phyloP scores from a whole-genome alignment of 179 eudicot genomes.

The Carnegiea gigantea region DNA sequence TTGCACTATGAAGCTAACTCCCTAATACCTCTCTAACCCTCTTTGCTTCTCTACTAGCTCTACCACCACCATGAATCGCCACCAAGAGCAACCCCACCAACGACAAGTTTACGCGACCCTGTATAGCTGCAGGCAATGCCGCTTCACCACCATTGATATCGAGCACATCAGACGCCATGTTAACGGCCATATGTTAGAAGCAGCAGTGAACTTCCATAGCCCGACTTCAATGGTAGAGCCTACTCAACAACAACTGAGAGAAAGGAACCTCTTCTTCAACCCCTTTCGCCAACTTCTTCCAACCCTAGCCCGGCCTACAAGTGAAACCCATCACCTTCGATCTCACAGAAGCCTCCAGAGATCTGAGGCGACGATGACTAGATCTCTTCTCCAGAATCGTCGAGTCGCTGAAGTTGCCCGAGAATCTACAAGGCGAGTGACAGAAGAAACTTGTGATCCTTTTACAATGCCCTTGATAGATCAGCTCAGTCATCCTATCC shows the following conservation, averaged over 20 bases:
- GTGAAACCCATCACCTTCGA: not conserved
- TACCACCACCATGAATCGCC: not conserved
- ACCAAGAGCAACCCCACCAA: not conserved
- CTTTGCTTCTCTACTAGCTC: not conserved
- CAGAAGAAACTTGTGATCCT: not conserved
- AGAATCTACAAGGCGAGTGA: not conserved
- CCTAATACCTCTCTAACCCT: not conserved
- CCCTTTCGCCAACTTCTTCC: not conserved
- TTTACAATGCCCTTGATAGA: not conserved
- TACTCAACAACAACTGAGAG: not conserved
- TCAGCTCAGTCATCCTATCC: conserved; percentile 1
- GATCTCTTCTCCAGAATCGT: not conserved
- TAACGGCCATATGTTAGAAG: not conserved
- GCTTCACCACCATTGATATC: not conserved
- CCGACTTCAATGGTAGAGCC: not conserved
- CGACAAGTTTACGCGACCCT: not conserved
- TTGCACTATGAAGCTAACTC: not conserved
- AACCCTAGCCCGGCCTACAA: not conserved
- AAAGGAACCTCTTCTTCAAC: conserved; percentile 4
- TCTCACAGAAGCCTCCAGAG: not conserved
- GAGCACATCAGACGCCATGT: not conserved
- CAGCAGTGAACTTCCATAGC: not conserved
- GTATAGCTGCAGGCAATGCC: not conserved
- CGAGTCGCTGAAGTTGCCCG: not conserved
- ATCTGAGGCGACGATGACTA: not conserved